Base-by-base conservation (phyloP, 2,329 filamentous ascomycete species). In the Aspergillus spinulosporus region DNA sequence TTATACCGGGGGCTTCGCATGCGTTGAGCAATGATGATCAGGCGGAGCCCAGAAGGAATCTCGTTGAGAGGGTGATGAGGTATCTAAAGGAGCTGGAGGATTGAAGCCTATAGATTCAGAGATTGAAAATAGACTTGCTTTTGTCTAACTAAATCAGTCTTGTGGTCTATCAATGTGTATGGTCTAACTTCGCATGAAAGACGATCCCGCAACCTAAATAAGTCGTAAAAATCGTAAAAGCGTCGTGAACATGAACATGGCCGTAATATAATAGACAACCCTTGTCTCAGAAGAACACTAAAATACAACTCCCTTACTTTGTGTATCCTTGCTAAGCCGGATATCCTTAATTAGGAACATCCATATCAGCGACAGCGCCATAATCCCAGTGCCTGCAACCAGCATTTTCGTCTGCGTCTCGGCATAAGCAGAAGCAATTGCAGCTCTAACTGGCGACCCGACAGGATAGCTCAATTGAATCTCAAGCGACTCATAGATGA, bases 351-450 rank as follows among this genome's bases (percentile, higher is more conserved):
- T 78, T 66, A 81, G 68, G 14, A 81, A 65, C 2, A 76, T 64
- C 63, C 74, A 79, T 2, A 76, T 58, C 21, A 82, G 68, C 2
- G 71, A 71, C 11, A 82, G 61, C 8, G 67, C 67, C 68, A 79
- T 74, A 7, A 79, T 69, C 36, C 66, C 76, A 31, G 74, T 69
- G 43, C 80, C 81, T 1, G 78, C 77, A 49, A 82, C 77, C 49
- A 82, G 70, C 79, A 84, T 82, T 44, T 75, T 71, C 12, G 73
- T 72, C 68, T 83, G 82, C 0, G 80, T 75, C 46, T 82, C 77
- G 1, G 74, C 80, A 62, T 89, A 89, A 0, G 86, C 84, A 26
- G 73, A 70, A 45, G 84, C 80, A 58, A 89, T 88, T 0, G 80
- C 84, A 8, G 74, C 66, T 7, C 86, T 72, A 12, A 77, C 79